phyloP scores from a whole-genome alignment of 2,329 filamentous ascomycete species.

The Trichothecium roseum region DNA sequence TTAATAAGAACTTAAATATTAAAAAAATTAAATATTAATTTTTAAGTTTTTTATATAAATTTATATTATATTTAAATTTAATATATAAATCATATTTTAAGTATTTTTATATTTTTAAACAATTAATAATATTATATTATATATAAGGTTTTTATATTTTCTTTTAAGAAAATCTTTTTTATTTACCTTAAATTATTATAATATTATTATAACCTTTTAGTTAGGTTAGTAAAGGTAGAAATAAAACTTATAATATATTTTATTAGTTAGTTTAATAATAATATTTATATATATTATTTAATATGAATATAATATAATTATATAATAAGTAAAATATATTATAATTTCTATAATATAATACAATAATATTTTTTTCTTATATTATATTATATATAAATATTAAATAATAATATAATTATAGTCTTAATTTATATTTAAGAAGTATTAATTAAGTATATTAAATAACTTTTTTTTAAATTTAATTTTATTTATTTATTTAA shows the following conservation, averaged over 20 bases:
- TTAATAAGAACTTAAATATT: too few relatives aligned
- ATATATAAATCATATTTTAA: conserved; percentile 2
- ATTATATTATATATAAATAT: conserved; percentile 1
- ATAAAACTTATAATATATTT: conserved; percentile 2
- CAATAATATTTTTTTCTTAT: conserved; percentile 1
- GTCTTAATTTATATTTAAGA: conserved; percentile 1
- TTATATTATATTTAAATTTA: not conserved
- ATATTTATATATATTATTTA: not conserved
- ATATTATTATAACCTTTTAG: too few relatives aligned
- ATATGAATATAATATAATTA: not conserved
- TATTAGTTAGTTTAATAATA: conserved; percentile 2
- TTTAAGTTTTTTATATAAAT: not conserved
- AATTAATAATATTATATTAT: not conserved
- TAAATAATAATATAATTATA: conserved; percentile 3
- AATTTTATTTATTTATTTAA: not conserved
- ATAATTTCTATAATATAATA: not conserved
- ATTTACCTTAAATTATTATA: not conserved
- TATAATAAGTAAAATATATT: conserved; percentile 2
- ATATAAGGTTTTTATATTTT: not conserved
- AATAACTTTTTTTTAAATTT: conserved; percentile 2
- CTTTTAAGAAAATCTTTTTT: not conserved
- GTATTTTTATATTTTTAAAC: conserved; percentile 1
- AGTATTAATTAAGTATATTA: conserved; percentile 2
- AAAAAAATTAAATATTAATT: too few relatives aligned
- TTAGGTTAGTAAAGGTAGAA: not conserved